Conservation (phyloP, 108 stramenopile species). For the Cyclotella atomus region DNA sequence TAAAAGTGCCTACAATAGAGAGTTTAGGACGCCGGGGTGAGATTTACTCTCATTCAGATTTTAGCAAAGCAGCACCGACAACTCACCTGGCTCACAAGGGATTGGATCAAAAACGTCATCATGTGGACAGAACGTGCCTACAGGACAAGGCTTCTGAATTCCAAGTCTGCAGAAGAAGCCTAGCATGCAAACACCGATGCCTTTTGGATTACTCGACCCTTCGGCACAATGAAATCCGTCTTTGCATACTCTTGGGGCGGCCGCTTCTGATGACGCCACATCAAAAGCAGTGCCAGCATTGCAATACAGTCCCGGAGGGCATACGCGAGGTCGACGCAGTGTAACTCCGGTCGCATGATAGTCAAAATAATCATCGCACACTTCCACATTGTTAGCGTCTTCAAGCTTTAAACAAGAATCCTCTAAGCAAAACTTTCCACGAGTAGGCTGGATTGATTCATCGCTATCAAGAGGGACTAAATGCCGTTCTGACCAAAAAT, state of each 20-base stretch:
- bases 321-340: slow-evolving; percentile 65
- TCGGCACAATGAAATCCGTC: slow-evolving; percentile 70
- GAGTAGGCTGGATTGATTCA: slow-evolving; percentile 59
- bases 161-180: slow-evolving; percentile 73
- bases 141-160: slow-evolving; percentile 63
- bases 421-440: slow-evolving; percentile 49
- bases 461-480: slow-evolving; percentile 46
- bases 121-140: slow-evolving; percentile 81
- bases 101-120: slow-evolving; percentile 67
- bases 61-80: neutral
- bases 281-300: slow-evolving; percentile 52
- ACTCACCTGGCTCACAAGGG: slow-evolving; percentile 73
- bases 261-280: slow-evolving; percentile 5
- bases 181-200: slow-evolving; percentile 74
- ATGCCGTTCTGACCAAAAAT: slow-evolving; percentile 49
- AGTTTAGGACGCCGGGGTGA: no score
- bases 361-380: slow-evolving; percentile 65
- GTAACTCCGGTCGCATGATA: slow-evolving; percentile 54
- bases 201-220: slow-evolving; percentile 66
- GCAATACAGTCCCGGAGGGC: slow-evolving; percentile 78
- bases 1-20: slow-evolving; percentile 62
- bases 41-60: no score
- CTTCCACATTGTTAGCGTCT: slow-evolving; percentile 62
- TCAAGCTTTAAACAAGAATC: slow-evolving; percentile 59
- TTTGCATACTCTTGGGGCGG: slow-evolving; percentile 41